Conservation (phyloP, 208 protist genomes). For the Trypanosoma grayi region DNA sequence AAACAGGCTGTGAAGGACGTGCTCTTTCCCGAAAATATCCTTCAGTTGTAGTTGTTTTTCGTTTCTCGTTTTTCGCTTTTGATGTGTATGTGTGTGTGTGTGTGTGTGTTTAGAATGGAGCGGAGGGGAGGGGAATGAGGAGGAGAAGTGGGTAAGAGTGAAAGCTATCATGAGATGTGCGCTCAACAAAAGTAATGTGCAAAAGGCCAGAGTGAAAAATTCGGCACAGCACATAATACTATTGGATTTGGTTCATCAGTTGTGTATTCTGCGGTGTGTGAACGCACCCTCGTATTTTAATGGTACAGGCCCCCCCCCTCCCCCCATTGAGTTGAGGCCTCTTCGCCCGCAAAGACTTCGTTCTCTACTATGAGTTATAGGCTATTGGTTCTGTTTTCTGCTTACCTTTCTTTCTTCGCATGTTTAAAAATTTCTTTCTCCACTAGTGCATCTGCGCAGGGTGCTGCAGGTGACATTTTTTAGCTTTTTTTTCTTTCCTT, state of each 20-base stretch:
- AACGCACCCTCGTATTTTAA: too few relatives aligned
- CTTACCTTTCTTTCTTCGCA: background rate
- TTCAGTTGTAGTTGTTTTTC: conserved; percentile 24
- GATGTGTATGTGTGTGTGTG: background rate
- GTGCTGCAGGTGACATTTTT: background rate
- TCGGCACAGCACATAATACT: too few relatives aligned
- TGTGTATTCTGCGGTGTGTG: too few relatives aligned
- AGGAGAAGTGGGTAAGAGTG: too few relatives aligned
- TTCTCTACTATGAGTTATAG: background rate
- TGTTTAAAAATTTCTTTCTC: background rate
- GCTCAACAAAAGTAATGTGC: too few relatives aligned
- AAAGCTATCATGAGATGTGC: too few relatives aligned
- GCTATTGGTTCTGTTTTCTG: background rate
- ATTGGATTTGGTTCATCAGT: too few relatives aligned
- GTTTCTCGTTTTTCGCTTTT: background rate
- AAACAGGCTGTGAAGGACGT: conserved; percentile 20
- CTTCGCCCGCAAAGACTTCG: background rate
- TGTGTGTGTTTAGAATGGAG: background rate
- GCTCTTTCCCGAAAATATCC: conserved; percentile 28
- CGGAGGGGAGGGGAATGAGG: too few relatives aligned
- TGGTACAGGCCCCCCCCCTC: background rate
- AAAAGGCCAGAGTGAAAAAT: too few relatives aligned
- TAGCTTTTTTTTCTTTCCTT: background rate
- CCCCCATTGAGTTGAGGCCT: background rate
- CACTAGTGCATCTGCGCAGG: background rate